Base-by-base conservation (phyloP, 1,284 basidiomycete genomes). In the Leccinum pachyderme region DNA sequence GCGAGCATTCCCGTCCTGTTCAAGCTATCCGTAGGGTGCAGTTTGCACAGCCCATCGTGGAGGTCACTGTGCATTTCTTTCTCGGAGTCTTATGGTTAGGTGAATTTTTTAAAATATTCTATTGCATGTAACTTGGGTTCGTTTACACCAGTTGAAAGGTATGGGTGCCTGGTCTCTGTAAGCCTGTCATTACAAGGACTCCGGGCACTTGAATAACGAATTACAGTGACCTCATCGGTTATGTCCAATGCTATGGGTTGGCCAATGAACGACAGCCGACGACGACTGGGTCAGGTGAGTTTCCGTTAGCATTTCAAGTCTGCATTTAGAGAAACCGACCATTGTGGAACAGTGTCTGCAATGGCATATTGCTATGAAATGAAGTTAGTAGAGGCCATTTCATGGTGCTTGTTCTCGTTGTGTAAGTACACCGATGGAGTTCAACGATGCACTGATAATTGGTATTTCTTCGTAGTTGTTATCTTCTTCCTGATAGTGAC, bases 121-220 rank as follows among this genome's bases (percentile, higher is more conserved):
- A n/a, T 15, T 47, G 28, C 22, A 29, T 35, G 9, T 18, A 31
- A 3, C 7, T 31, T 15, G 12, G 46, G 35, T 27, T 31, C 44
- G 39, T 43, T 71, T 12, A 61, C 35, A 7, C 48, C 35, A 43
- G 12, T 52, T 15, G 48, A 46, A 55, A 90, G 89, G 84, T 28
- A 81, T 87, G 81, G 88, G 77, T 29, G 81, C 89, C 25, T 91
- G 88, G 87, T 73, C 86, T 29, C 77, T 79, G 87, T 90, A 70
- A 69, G 85, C 67, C 12, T 29, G 46, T 46, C 33, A 18, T 53
- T 49, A 28, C 29, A 44, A 35, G n/a, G 8, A 49, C 3, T 29
- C 24, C 50, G 31, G 49, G 29, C 32, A 47, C 35, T 53, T 49
- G 32, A 47, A 58, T 47, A 50, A 60, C 51, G 15, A n/a, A 43